Percentiles rank a stretch among this genome's conserved stretches.
Conservation (phyloP, 1,284 basidiomycete genomes). For the Fomitopsis palustris region DNA sequence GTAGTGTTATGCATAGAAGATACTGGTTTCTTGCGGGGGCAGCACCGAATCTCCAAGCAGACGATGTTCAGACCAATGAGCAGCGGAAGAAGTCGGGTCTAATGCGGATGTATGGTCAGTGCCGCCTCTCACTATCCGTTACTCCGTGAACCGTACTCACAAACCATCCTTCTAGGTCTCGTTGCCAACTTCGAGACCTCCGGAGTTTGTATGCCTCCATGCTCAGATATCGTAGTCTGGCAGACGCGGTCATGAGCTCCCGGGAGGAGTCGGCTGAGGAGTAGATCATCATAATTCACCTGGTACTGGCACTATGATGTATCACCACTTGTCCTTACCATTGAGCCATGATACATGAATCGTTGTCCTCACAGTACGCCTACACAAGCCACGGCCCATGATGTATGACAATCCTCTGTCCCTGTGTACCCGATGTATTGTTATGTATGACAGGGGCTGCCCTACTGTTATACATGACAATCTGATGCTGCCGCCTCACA, state of each 20-base stretch:
- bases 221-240: not conserved
- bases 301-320: too few species aligned
- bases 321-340: too few species aligned
- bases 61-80: not conserved
- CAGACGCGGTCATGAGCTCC: not conserved
- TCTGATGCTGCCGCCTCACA: too few species aligned
- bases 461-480: too few species aligned
- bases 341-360: too few species aligned
- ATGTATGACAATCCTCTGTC: too few species aligned
- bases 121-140: too few species aligned
- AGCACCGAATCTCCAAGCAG: not conserved
- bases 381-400: too few species aligned
- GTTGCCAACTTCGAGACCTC: not conserved
- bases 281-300: not conserved
- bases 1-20: not conserved
- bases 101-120: not conserved
- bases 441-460: too few species aligned
- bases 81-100: not conserved
- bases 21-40: not conserved
- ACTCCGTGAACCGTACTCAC: not conserved
- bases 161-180: not conserved
- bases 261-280: not conserved
- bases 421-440: too few species aligned
- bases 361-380: too few species aligned
- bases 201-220: not conserved